phyloP scores from a whole-genome alignment of 345 rosid genomes.

The Camelina sativa region DNA sequence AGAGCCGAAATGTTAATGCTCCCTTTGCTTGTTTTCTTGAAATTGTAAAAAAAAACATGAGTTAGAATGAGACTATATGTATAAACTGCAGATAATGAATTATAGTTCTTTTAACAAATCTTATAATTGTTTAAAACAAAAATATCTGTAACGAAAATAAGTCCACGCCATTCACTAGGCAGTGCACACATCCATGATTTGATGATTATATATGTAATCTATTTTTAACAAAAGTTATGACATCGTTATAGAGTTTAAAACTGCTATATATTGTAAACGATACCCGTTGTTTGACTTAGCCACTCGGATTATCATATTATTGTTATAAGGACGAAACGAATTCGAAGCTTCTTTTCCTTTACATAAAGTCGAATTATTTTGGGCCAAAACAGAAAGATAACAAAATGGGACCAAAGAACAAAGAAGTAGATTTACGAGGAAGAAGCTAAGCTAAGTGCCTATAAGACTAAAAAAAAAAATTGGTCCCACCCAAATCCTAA shows the following conservation, averaged over 20 bases:
- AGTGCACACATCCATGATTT: neutral
- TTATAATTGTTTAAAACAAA: neutral
- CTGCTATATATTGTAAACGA: too few species aligned
- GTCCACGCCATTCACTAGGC: neutral
- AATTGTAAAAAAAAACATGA: neutral
- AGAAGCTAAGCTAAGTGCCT: constrained; percentile 25
- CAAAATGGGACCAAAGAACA: constrained; percentile 40
- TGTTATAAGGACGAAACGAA: neutral
- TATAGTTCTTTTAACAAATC: neutral
- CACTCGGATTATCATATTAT: neutral
- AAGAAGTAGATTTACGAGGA: constrained; percentile 41
- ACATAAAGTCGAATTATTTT: constrained; percentile 16
- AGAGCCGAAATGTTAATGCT: constrained; percentile 5
- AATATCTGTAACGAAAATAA: neutral
- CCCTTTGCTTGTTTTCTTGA: constrained; percentile 19
- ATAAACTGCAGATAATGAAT: neutral
- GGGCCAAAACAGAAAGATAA: constrained; percentile 24
- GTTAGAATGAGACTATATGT: neutral
- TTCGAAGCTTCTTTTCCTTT: constrained; percentile 37
- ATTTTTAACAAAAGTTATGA: neutral
- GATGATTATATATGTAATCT: constrained; percentile 2
- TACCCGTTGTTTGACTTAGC: neutral
- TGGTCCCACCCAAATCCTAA: constrained; percentile 37
- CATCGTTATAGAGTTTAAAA: too few species aligned
- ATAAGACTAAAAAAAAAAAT: neutral